Conservation (phyloP, 495 filamentous ascomycete genomes). For the Talaromyces ruber region DNA sequence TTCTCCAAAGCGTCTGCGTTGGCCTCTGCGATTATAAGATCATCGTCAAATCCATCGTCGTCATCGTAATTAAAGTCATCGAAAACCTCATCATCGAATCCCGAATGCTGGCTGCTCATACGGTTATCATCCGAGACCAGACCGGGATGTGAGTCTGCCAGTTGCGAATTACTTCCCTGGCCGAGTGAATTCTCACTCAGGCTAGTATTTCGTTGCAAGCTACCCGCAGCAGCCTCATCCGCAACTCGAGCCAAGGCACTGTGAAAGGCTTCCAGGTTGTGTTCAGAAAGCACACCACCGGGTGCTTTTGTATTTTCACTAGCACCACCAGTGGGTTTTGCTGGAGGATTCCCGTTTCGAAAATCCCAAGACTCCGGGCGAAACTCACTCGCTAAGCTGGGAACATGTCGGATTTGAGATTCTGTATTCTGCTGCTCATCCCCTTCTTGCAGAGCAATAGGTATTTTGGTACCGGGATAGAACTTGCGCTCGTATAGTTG, state of each 20-base stretch:
- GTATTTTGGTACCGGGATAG: constrained; percentile 9
- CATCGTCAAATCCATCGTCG: constrained; percentile 65
- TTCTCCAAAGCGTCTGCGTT: constrained; percentile 90
- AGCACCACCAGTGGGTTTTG: constrained; percentile 22
- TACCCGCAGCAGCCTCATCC: constrained; percentile 60
- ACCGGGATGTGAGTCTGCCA: constrained; percentile 41
- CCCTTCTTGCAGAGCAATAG: constrained; percentile 8
- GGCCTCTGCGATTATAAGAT: constrained; percentile 85
- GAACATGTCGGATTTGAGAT: constrained; percentile 29
- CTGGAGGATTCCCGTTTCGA: constrained; percentile 15
- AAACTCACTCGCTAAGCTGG: constrained; percentile 35
- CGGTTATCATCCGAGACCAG: constrained; percentile 38
- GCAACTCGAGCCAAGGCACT: constrained; percentile 74
- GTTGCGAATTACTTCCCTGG: constrained; percentile 26
- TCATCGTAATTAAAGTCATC: constrained; percentile 48
- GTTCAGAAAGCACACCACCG: constrained; percentile 41
- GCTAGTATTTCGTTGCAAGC: constrained; percentile 51
- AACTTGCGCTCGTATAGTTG: constrained; percentile 37
- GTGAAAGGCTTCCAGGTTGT: constrained; percentile 64
- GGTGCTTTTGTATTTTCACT: constrained; percentile 22
- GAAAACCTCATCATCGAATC: constrained; percentile 39
- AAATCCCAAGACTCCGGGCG: constrained; percentile 8
- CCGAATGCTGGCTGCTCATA: constrained; percentile 30
- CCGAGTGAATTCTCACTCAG: constrained; percentile 28
- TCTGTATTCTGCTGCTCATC: constrained; percentile 21